Evolutionary conservation across 2,329 filamentous ascomycete genomes (phyloP).

Genomic region (Shiraia bambusicola): DNA sequence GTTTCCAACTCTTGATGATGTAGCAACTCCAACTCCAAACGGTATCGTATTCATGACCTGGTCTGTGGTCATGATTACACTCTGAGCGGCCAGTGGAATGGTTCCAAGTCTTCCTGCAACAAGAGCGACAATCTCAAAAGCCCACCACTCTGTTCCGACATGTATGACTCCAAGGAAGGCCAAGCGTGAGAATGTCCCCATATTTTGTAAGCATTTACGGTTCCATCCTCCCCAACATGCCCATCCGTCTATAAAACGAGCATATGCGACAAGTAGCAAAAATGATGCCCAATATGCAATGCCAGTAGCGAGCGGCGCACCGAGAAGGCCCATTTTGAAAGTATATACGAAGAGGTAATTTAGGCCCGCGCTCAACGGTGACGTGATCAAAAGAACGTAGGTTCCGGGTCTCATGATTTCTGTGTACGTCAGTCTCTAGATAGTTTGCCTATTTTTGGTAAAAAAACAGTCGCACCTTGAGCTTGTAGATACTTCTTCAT

Average conservation of each 20-base stretch:
- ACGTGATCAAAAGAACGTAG: slow-evolving; percentile 62
- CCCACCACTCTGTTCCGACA: slow-evolving; percentile 92
- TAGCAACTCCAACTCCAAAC: slow-evolving; percentile 81
- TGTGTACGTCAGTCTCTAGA: slow-evolving; percentile 25
- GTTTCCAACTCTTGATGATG: slow-evolving; percentile 76
- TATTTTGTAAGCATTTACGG: slow-evolving; percentile 64
- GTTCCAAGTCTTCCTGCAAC: slow-evolving; percentile 80
- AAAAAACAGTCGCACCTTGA: slow-evolving; percentile 50
- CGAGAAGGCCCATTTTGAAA: slow-evolving; percentile 70
- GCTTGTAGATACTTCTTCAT: slow-evolving; percentile 65
- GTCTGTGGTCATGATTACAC: slow-evolving; percentile 86
- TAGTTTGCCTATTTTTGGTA: fast-evolving
- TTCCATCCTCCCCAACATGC: slow-evolving; percentile 80
- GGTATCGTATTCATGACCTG: slow-evolving; percentile 84
- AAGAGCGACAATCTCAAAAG: slow-evolving; percentile 85
- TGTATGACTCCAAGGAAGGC: slow-evolving; percentile 77
- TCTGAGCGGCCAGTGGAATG: slow-evolving; percentile 76
- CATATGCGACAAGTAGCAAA: slow-evolving; percentile 70
- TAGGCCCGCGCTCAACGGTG: slow-evolving; percentile 59
- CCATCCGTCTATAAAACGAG: slow-evolving; percentile 67
- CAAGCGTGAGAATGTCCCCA: slow-evolving; percentile 70
- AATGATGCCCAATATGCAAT: slow-evolving; percentile 88
- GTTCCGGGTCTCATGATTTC: slow-evolving; percentile 66
- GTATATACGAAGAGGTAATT: slow-evolving; percentile 73
- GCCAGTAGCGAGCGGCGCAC: slow-evolving; percentile 78